Evolutionary conservation across 371 early-diverging fungal species (phyloP).

Genomic region (Chytridiales sp.): DNA sequence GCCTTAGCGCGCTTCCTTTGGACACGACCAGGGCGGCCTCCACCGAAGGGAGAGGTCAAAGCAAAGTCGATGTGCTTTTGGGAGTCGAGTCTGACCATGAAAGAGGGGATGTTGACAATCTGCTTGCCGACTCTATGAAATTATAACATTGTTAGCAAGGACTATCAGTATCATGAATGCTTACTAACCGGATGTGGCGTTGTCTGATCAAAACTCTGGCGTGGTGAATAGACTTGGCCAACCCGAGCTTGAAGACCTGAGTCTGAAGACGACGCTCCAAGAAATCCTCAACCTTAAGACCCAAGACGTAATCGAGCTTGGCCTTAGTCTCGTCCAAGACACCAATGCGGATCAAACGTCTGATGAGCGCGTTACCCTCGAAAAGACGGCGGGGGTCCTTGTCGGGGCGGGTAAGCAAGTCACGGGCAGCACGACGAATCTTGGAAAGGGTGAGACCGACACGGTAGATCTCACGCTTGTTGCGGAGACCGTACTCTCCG

Average conservation of each 20-base stretch:
- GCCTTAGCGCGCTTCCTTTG: conserved; percentile 79
- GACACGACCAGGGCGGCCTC: conserved; percentile 97
- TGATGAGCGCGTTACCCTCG: conserved; percentile 98
- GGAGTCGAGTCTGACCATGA: conserved; percentile 89
- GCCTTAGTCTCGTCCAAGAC: conserved; percentile 96
- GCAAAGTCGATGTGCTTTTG: conserved; percentile 99
- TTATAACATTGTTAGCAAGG: background rate
- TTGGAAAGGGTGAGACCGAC: conserved; percentile 96
- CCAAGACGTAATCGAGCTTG: conserved; percentile 99
- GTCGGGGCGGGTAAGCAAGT: conserved; percentile 96
- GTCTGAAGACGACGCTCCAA: conserved; percentile 99
- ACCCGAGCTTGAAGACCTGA: conserved; percentile 98
- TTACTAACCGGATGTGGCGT: conserved; percentile 82
- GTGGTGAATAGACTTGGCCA: conserved; percentile 99
- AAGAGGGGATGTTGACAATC: conserved; percentile 95
- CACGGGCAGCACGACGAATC: conserved; percentile 99
- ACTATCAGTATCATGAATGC: background rate
- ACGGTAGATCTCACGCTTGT: conserved; percentile 99
- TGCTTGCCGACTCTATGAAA: conserved; percentile 90
- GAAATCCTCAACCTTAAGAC: conserved; percentile 97
- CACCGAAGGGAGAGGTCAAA: conserved; percentile 96
- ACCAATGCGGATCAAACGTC: conserved; percentile 97
- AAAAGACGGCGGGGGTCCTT: conserved; percentile 98
- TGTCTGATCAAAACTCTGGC: conserved; percentile 98
- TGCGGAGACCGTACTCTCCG: conserved; percentile 98